Evolutionary conservation across 805 yeast genomes (phyloP), one percentile per base, ranked within the genome.

Genomic region (Cyberlindnera sargentensis): DNA sequence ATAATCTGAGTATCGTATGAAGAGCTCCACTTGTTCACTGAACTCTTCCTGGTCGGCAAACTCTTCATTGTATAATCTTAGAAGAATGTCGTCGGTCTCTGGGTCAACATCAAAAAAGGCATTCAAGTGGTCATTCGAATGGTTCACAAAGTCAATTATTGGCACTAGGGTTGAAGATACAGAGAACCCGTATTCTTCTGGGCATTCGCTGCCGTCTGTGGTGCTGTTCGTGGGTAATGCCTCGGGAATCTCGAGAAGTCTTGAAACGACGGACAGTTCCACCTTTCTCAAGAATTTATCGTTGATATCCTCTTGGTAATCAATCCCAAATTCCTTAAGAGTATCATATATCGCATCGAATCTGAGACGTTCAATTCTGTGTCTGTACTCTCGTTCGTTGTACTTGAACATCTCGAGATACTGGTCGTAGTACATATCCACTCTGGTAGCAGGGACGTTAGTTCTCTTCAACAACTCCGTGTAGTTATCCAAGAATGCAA

Each of bases 131-230:
- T 57, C 60, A 44, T 65, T 66, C 36, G 65, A 62, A 56, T 83
- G 91, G 56, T 83, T 83, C 5, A 74, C 84, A 67, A 76, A 83
- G 58, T 83, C 91, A 29, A 83, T 52, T 1, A 80, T 47, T 1
- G 91, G 89, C 1, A 82, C 85, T 43, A 83, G 57, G 0, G 85
- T 73, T 0, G 79, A 68, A 40, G 75, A 72, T 5, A 74, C 73
- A 4, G 58, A 52, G 47, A 66, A 79, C 36, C 71, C 75, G 9
- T 66, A 72, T 9, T 43, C 33, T 9, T 36, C 34, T 11, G 37
- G 44, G 4, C 43, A 49, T 23, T 33, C 30, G 31, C 42, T 48
- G 20, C 36, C 31, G 34, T 15, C 47, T 35, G 6, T 47, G 45
- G 9, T 43, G 40, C 27, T 40, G 36, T 3, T 23, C 11, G 24